phyloP scores from a whole-genome alignment of 2,329 filamentous ascomycete species.

The Fusarium chuoi region DNA sequence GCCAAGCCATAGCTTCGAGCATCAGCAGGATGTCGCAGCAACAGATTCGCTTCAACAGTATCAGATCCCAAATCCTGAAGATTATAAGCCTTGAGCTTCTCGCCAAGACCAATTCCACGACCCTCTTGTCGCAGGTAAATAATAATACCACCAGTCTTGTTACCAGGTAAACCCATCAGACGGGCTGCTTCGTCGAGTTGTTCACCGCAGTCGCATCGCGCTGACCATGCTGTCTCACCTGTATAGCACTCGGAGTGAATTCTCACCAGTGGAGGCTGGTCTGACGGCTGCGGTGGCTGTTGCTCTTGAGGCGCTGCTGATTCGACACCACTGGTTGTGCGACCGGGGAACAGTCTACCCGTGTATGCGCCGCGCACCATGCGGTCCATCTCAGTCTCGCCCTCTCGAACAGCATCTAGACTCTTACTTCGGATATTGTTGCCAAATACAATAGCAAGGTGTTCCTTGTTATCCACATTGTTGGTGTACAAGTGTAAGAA shows the following conservation, averaged over 20 bases:
- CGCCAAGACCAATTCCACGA: conserved; percentile 90
- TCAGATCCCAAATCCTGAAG: conserved; percentile 96
- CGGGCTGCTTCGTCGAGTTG: conserved; percentile 96
- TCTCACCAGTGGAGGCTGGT: conserved; percentile 75
- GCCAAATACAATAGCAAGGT: conserved; percentile 96
- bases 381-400: conserved; percentile 87
- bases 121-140: conserved; percentile 97
- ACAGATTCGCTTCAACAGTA: conserved; percentile 93
- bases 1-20: conserved; percentile 95
- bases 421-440: conserved; percentile 79
- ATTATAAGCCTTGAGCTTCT: conserved; percentile 98
- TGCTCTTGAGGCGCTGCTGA: conserved; percentile 42
- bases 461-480: conserved; percentile 92
- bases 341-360: conserved; percentile 85
- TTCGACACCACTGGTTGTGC: conserved; percentile 76
- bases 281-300: conserved; percentile 10
- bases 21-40: conserved; percentile 92
- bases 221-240: conserved; percentile 97
- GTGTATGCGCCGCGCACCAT: conserved; percentile 96
- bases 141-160: conserved; percentile 82
- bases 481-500: conserved; percentile 96
- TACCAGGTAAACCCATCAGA: conserved; percentile 81
- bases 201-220: conserved; percentile 96
- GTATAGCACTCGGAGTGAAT: conserved; percentile 99
- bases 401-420: conserved; percentile 75